Conservation (phyloP, 345 rosid genomes). For the Melaleuca quinquenervia region DNA sequence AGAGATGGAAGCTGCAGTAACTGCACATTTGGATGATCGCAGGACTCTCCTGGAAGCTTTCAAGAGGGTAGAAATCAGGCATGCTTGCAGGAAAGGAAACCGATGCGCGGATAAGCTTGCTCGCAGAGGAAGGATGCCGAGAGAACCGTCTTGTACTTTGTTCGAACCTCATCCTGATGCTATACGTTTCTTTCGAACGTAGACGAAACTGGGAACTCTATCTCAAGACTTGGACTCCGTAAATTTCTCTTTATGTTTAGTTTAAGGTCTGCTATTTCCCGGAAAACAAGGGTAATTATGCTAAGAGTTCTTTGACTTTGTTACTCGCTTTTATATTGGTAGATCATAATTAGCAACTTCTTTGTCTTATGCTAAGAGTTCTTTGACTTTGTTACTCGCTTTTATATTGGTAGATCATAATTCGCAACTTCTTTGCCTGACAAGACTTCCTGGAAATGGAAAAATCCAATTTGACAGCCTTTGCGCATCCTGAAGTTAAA, state of each 20-base stretch:
- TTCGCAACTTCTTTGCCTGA: too few relatives aligned
- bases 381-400: neutral
- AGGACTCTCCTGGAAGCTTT: neutral
- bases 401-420: neutral
- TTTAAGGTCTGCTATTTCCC: neutral
- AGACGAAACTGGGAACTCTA: neutral
- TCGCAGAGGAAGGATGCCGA: neutral
- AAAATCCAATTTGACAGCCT: neutral
- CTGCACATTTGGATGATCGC: neutral
- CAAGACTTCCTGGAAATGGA: too few relatives aligned
- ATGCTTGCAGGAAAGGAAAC: neutral
- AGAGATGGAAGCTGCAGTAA: neutral
- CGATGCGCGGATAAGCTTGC: neutral
- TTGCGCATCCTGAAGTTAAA: neutral
- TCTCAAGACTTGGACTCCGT: neutral
- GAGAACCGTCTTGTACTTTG: accelerated
- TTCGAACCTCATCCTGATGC: neutral
- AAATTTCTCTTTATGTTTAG: neutral
- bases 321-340: neutral
- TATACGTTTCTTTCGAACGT: too few relatives aligned
- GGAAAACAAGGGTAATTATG: neutral
- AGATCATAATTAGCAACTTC: neutral
- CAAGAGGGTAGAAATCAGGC: neutral
- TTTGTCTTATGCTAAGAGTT: neutral
- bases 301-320: neutral